These are phyloP conservation scores for Bidens hawaiensis DNA, from an alignment of 140 eudicot genomes.

Conservation along the genomic window DNA sequence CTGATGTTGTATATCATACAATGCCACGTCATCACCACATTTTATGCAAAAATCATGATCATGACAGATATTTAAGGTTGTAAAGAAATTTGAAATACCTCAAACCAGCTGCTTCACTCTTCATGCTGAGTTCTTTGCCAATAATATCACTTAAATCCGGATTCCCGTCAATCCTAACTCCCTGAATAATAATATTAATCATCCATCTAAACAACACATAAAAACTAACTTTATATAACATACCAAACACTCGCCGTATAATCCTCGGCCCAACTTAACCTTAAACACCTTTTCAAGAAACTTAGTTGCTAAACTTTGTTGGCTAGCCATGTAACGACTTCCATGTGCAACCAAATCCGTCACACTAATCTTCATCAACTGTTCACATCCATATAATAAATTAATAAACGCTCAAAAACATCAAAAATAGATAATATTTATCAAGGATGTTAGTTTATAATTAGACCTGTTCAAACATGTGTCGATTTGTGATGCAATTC, in stretches of 20 bases:
- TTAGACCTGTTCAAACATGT: conserved; percentile 67
- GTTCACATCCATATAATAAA: conserved; percentile 17
- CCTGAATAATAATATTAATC: conserved; percentile 31
- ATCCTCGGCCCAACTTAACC: conserved; percentile 74
- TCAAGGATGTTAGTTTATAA: not conserved
- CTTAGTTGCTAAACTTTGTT: conserved; percentile 44
- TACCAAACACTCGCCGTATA: conserved; percentile 92
- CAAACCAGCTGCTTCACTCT: conserved; percentile 74
- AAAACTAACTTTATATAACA: not conserved
- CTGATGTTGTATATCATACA: conserved; percentile 30
- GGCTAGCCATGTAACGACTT: conserved; percentile 37
- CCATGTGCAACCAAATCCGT: conserved; percentile 52
- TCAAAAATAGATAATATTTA: not conserved
- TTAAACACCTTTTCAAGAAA: conserved; percentile 53
- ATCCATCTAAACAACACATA: not conserved
- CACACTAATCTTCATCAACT: conserved; percentile 54
- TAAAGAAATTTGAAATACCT: conserved; percentile 39
- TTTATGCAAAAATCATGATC: not conserved
- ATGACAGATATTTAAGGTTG: not conserved
- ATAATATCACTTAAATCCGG: conserved; percentile 60
- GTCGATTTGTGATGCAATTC: conserved; percentile 75
- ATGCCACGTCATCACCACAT: conserved; percentile 1
- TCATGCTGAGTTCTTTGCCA: conserved; percentile 64
- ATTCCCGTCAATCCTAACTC: conserved; percentile 52
- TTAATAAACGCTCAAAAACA: not conserved